phyloP scores from a whole-genome alignment of 1,139 yeast genomes.

The Yamadazyma taylorii region DNA sequence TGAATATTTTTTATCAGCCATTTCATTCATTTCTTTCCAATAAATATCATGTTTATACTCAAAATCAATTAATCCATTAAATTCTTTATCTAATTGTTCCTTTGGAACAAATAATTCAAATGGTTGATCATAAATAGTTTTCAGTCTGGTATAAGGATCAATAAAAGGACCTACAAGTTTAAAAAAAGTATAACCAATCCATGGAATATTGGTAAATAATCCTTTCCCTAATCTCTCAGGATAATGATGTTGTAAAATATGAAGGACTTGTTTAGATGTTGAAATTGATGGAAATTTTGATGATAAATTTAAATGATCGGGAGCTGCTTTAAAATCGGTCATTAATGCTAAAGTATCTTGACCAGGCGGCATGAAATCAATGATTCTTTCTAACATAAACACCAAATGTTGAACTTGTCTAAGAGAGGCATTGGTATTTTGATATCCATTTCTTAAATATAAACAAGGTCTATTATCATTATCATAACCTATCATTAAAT shows the following conservation, averaged over 20 bases:
- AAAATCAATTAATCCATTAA: slow-evolving; percentile 82
- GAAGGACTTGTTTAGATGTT: slow-evolving; percentile 72
- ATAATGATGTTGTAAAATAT: slow-evolving; percentile 89
- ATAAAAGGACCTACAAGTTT: slow-evolving; percentile 91
- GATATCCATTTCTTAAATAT: slow-evolving; percentile 88
- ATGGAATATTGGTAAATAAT: slow-evolving; percentile 85
- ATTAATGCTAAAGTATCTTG: slow-evolving; percentile 88
- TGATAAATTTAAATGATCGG: slow-evolving; percentile 38
- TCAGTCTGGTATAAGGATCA: slow-evolving; percentile 91
- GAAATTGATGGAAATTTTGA: slow-evolving; percentile 45
- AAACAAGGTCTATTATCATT: slow-evolving; percentile 86
- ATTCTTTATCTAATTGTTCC: slow-evolving; percentile 78
- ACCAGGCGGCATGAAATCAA: slow-evolving; percentile 93
- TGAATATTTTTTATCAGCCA: slow-evolving; percentile 55
- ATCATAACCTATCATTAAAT: slow-evolving; percentile 85
- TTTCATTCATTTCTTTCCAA: slow-evolving; percentile 70
- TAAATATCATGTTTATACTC: slow-evolving; percentile 76
- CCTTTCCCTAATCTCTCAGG: slow-evolving; percentile 96
- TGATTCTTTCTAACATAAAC: slow-evolving; percentile 84
- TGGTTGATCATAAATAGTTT: slow-evolving; percentile 87
- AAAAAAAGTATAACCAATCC: slow-evolving; percentile 87
- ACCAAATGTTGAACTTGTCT: slow-evolving; percentile 93
- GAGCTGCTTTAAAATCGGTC: slow-evolving; percentile 79
- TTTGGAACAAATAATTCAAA: slow-evolving; percentile 77
- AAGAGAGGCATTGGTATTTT: slow-evolving; percentile 83